Conservation (phyloP, 768 basidiomycete genomes). For the Baorangia bicolor region DNA sequence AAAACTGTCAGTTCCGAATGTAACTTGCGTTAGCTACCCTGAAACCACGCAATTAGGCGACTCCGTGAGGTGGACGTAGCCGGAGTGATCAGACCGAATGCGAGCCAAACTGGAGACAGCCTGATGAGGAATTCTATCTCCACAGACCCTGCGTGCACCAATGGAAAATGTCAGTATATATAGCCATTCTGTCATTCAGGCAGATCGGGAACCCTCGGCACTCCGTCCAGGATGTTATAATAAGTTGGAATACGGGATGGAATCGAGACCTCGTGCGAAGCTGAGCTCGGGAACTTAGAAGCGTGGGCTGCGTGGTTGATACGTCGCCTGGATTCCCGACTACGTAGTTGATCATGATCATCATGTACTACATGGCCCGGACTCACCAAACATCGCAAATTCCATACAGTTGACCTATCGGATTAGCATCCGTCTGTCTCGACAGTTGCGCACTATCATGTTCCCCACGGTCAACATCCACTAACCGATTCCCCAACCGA, state of each 20-base stretch:
- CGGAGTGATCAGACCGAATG: not conserved
- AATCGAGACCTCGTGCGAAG: not conserved
- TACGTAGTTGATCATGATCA: not conserved
- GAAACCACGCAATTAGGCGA: not conserved
- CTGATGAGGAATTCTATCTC: not conserved
- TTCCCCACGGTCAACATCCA: not conserved
- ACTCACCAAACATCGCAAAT: slow-evolving; percentile 6
- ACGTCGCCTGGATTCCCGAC: not conserved
- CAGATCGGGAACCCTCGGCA: not conserved
- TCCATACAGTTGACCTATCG: not conserved
- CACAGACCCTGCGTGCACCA: not conserved
- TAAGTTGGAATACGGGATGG: not conserved
- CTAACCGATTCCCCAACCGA: not conserved
- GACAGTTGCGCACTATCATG: not conserved
- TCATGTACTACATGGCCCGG: not conserved
- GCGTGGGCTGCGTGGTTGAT: not conserved
- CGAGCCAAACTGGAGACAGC: not conserved
- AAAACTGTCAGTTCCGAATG: slow-evolving; percentile 4
- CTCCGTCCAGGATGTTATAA: not conserved
- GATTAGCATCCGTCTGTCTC: not conserved
- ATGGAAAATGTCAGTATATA: not conserved
- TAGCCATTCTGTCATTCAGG: not conserved
- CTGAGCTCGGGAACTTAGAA: not conserved
- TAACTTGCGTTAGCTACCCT: not conserved
- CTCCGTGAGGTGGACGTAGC: not conserved